Base-by-base conservation (phyloP, 2,329 filamentous ascomycete species). In the Hymenotorrendiella dingleyae region DNA sequence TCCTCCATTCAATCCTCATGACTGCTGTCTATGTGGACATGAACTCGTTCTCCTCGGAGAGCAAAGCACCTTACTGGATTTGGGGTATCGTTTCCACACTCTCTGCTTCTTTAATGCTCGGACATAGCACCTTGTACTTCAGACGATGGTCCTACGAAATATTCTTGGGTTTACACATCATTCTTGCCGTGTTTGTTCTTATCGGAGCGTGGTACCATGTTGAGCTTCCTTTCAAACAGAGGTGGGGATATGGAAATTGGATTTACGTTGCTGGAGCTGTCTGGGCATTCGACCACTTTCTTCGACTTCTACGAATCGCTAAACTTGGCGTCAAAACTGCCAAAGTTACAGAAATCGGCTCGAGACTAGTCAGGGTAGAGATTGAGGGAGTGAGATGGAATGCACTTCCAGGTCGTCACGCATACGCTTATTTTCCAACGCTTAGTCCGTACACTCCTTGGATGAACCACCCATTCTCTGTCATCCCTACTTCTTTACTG, bases 341-440 rank as follows among this genome's bases (percentile, higher is more conserved):
- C 0, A 56, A 54, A 6, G 55, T 74, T 8, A 66, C 61, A 0
- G 57, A 64, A 3, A 42, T 69, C 14, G 56, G 54, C 4, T 40
- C 48, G 0, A 57, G 55, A 4, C 54, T 65, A 27, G 49, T 72
- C 7, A 62, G 68, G 4, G 52, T 74, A 11, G 67, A 72, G 41
- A 49, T 74, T 10, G 56, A 56, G 1, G 66, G 63, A 4, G 46
- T 69, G 4, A 50, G 62, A 24, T 71, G 63, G 61, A 50, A 48
- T 4, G 42, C 45, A 0, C 43, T 47, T 6, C 60, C 61, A 0
- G 63, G 62, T 2, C 53, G 61, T 3, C 65, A 71, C 37, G 66
- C 60, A 0, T 76, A 73, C 43, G 56, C 67, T 0, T 74, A 73
- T 53, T 74, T 78, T 50, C 72, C 73, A 0, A 67, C 65, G 0